A percentile compares a stretch with the other conserved stretches of the same genome.
phyloP scores from a whole-genome alignment of 441 rosid species.

The Aleurites moluccanus region DNA sequence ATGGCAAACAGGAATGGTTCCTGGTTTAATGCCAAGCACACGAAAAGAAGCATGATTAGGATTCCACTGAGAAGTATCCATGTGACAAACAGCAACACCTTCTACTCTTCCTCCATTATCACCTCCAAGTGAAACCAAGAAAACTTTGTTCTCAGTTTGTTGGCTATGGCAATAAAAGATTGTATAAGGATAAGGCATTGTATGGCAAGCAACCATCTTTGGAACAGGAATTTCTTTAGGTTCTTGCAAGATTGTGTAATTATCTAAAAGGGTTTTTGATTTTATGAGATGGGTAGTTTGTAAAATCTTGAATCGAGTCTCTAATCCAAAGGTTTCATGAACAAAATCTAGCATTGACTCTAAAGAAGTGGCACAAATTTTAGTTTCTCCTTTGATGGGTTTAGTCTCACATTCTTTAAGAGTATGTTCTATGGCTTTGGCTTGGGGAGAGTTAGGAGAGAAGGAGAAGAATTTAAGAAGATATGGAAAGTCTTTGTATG shows the following conservation, averaged over 20 bases:
- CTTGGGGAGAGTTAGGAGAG: slow-evolving; percentile 40
- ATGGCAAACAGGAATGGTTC: slow-evolving; percentile 65
- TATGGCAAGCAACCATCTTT: slow-evolving; percentile 57
- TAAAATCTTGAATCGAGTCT: slow-evolving; percentile 18
- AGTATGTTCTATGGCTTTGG: slow-evolving; percentile 40
- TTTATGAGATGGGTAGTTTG: slow-evolving; percentile 23
- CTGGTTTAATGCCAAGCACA: slow-evolving; percentile 44
- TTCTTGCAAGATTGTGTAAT: slow-evolving; percentile 31
- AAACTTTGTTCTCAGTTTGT: slow-evolving; percentile 39
- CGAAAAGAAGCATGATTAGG: slow-evolving; percentile 55
- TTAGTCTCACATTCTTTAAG: slow-evolving; percentile 32
- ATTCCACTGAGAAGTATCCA: slow-evolving; percentile 73
- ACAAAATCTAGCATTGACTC: slow-evolving; percentile 40
- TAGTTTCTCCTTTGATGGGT: slow-evolving; percentile 43
- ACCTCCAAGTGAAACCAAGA: slow-evolving; percentile 37
- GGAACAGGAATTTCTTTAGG: slow-evolving; percentile 40
- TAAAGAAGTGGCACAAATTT: slow-evolving; percentile 39
- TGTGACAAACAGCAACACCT: slow-evolving; percentile 64
- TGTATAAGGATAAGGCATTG: slow-evolving; percentile 63
- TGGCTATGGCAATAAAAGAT: slow-evolving; percentile 74
- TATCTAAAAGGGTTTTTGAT: slow-evolving; percentile 24
- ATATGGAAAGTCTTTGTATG: slow-evolving; percentile 29
- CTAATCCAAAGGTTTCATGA: slow-evolving; percentile 20
- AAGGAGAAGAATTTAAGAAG: slow-evolving; percentile 42
- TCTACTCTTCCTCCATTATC: slow-evolving; percentile 50